Evolutionary conservation across 495 filamentous ascomycete genomes (phyloP), one percentile per base, ranked within the genome.

Genomic region (Neurospora cerealis): DNA sequence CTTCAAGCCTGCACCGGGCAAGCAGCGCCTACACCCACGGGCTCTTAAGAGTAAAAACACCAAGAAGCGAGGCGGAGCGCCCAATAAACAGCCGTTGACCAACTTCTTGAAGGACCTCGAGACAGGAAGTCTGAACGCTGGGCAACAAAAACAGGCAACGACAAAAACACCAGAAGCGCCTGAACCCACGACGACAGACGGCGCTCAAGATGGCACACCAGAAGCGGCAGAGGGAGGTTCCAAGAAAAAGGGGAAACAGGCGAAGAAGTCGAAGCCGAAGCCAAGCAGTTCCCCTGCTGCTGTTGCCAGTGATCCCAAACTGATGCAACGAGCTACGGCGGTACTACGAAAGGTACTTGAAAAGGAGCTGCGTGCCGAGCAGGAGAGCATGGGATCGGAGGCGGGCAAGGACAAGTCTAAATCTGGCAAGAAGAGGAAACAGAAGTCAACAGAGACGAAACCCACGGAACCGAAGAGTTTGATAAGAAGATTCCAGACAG

Each of bases 161-260:
- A 34, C 54, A 28, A 34, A 34, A 66, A 34, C 28, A 66, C 15
- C 54, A 34, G 54, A 66, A 66, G 34, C 54, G 13, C 24, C 7
- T 34, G 24, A 66, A 66, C 24, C 28, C 28, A 36, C 24, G 3
- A 66, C 24, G 28, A 19, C 54, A 66, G 28, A 66, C 3, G 32
- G 32, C 28, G 54, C 54, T 66, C 28, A 66, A 34, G 28, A 36
- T 66, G 54, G 54, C 54, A 66, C 54, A 66, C 7, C 54, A 24
- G 1, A 60, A 44, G 66, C 72, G 13, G 15, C 39, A 48, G 42
- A 71, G 19, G 44, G 48, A 24, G 32, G 39, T 0, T 62, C 73
- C 3, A 75, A 73, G 48, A 75, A 72, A 38, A 72, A 75, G 39
- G 70, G 70, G 19, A 79, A 75, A 69, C 73, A 70, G 28, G 78